Percentiles rank a stretch among this genome's conserved stretches.
Evolutionary conservation across 768 basidiomycete genomes (phyloP).

Genomic region (Agrocybe pediades): DNA sequence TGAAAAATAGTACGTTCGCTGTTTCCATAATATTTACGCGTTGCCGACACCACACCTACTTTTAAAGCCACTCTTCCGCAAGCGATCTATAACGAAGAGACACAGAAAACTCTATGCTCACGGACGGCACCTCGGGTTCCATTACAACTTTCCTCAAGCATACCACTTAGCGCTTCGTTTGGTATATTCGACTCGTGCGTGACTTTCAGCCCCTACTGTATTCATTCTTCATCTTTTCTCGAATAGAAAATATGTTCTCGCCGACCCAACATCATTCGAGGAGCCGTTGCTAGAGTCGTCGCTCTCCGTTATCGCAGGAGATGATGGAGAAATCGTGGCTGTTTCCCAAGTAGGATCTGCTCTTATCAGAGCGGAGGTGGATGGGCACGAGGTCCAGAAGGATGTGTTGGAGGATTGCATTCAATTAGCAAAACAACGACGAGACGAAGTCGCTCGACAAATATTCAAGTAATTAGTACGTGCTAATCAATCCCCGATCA

Average conservation of each 20-base stretch:
- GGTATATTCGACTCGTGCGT: conserved; percentile 83
- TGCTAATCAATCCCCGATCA: too few relatives aligned
- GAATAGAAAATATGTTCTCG: conserved; percentile 61
- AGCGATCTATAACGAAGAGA: conserved; percentile 71
- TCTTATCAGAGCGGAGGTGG: conserved; percentile 13
- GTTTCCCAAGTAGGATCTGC: conserved; percentile 56
- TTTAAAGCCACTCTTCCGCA: conserved; percentile 66
- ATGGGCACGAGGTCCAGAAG: conserved; percentile 21
- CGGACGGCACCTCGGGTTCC: conserved; percentile 42
- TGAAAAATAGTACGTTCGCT: conserved; percentile 72
- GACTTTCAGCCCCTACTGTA: conserved; percentile 2
- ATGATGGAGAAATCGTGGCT: conserved; percentile 46
- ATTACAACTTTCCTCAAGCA: conserved; percentile 39
- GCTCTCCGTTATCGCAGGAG: conserved; percentile 63
- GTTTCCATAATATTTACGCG: neutral
- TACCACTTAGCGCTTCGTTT: conserved; percentile 62
- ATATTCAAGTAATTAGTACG: conserved; percentile 3
- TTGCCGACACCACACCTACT: neutral
- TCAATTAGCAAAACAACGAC: conserved; percentile 29
- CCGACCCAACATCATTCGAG: conserved; percentile 91
- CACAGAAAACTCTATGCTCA: conserved; percentile 63
- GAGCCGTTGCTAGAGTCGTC: conserved; percentile 80
- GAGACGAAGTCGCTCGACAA: conserved; percentile 11
- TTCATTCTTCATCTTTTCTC: neutral
- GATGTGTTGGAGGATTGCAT: conserved; percentile 42